phyloP scores from a whole-genome alignment of 2,329 filamentous ascomycete genomes.

The Corinectria fuckeliana region DNA sequence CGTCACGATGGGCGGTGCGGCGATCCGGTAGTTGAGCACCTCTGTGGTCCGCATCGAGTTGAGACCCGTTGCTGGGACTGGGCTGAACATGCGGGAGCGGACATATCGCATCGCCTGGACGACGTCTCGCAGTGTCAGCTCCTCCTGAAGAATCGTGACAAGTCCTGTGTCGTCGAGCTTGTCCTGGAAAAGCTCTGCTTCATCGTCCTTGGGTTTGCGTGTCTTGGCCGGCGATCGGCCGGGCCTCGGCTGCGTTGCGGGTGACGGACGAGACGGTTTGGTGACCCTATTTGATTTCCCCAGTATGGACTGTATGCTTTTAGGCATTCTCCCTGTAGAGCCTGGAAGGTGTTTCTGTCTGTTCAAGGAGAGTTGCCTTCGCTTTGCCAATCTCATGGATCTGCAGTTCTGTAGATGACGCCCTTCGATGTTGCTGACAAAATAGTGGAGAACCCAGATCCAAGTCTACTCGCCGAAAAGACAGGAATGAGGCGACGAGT shows the following conservation, averaged over 20 bases:
- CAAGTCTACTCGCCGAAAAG: background rate
- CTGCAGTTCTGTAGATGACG: background rate
- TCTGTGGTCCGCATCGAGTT: conserved; percentile 67
- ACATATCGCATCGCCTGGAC: conserved; percentile 70
- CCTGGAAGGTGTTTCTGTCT: background rate
- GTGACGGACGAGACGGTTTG: conserved; percentile 38
- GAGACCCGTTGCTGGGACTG: conserved; percentile 69
- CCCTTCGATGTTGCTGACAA: conserved; percentile 26
- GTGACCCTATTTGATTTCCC: conserved; percentile 45
- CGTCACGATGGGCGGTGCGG: conserved; percentile 69
- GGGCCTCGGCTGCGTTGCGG: conserved; percentile 21
- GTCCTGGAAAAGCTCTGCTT: conserved; percentile 44
- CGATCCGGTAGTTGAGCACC: conserved; percentile 65
- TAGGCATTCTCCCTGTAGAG: conserved; percentile 34
- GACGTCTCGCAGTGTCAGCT: conserved; percentile 65
- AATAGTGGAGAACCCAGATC: conserved; percentile 17
- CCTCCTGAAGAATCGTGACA: conserved; percentile 59
- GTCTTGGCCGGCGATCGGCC: conserved; percentile 38
- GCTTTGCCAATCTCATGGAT: background rate
- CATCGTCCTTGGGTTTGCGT: conserved; percentile 31
- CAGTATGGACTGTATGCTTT: conserved; percentile 47
- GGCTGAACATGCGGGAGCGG: conserved; percentile 66
- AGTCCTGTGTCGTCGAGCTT: conserved; percentile 67
- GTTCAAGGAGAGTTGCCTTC: background rate
- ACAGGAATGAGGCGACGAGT: background rate